phyloP scores from a whole-genome alignment of 768 basidiomycete genomes.

The Podaxis sp. region DNA sequence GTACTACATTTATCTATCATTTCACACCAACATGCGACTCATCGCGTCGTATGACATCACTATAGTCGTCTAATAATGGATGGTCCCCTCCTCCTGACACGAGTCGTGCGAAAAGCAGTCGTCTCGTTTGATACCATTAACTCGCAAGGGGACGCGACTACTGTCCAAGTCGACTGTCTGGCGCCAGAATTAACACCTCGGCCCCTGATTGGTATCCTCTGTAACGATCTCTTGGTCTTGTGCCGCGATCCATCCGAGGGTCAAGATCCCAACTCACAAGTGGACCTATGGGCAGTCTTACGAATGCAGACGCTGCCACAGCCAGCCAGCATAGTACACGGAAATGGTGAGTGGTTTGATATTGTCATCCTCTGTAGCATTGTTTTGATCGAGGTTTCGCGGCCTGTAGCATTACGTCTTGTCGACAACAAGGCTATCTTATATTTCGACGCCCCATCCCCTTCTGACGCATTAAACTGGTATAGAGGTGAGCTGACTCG shows the following conservation, averaged over 20 bases:
- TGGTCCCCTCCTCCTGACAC: slow-evolving; percentile 76
- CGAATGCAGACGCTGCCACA: slow-evolving; percentile 92
- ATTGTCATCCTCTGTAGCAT: background rate
- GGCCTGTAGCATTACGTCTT: slow-evolving; percentile 62
- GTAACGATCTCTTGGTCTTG: slow-evolving; percentile 90
- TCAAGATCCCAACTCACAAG: slow-evolving; percentile 63
- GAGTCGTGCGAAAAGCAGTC: slow-evolving; percentile 85
- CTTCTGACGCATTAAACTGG: slow-evolving; percentile 86
- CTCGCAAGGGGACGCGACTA: slow-evolving; percentile 70
- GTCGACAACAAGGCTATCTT: slow-evolving; percentile 91
- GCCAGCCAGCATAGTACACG: slow-evolving; percentile 86
- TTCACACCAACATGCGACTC: background rate
- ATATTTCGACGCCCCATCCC: slow-evolving; percentile 82
- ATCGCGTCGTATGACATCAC: slow-evolving; percentile 3
- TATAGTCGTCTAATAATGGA: slow-evolving; percentile 89
- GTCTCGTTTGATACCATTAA: slow-evolving; percentile 79
- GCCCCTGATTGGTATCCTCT: slow-evolving; percentile 75
- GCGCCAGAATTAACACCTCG: slow-evolving; percentile 82
- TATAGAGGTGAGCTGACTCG: slow-evolving; percentile 62
- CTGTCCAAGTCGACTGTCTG: slow-evolving; percentile 87
- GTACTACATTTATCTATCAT: slow-evolving; percentile 14
- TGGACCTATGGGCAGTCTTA: slow-evolving; percentile 96
- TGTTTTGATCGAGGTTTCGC: background rate
- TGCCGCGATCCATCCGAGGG: slow-evolving; percentile 85
- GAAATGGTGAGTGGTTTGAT: slow-evolving; percentile 51